Base-by-base conservation (phyloP, 306 rosid genomes). In the Cotoneaster glaucophyllus region DNA sequence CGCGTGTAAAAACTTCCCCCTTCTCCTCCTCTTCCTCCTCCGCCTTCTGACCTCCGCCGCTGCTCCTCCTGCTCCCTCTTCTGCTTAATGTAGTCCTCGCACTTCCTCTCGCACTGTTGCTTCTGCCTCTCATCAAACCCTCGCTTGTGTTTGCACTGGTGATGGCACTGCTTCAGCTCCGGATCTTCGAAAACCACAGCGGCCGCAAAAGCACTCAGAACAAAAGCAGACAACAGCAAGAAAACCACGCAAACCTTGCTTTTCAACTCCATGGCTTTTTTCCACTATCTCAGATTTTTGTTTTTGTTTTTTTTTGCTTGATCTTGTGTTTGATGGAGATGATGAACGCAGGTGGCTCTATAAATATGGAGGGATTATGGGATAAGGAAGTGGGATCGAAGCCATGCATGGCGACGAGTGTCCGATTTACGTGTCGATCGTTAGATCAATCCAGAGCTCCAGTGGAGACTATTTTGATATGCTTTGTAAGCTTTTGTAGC, bases 91-190 rank as follows among this genome's bases (percentile, higher is more conserved):
- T 84, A 84, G 34, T 69, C 50, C 1, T 92, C 85, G 57, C 96
- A 92, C 4, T 22, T 34, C 10, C 28, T 13, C 65, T 69, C 31
- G 77, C 96, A 92, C 4, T 11, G 15, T 1, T 8, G 25, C 72
- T 25, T 80, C 64, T 88, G 80, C 6, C 12, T 3, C 62, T 77
- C 74, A 5, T 25, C 79, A 29, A 57, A 82, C 25, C 88, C 84
- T 4, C 3, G 48, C 50, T 81, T 85, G 24, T 81, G 85, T 15
- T 17, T n/a, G 86, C 96, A 92, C 75, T 85, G 88, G 62, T 88
- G 85, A 74, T 70, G 64, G 64, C 96, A 90, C 24, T 85, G 85
- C 78, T 31, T 15, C 19, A 87, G 76, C 68, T 88, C 93, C 0
- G 74, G 86, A 68, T 84, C 89, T 76, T 70, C 43, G 29, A 48